These are phyloP conservation scores for Pseudoturritis turrita DNA, from an alignment of 345 rosid species.

Conservation along the genomic window DNA sequence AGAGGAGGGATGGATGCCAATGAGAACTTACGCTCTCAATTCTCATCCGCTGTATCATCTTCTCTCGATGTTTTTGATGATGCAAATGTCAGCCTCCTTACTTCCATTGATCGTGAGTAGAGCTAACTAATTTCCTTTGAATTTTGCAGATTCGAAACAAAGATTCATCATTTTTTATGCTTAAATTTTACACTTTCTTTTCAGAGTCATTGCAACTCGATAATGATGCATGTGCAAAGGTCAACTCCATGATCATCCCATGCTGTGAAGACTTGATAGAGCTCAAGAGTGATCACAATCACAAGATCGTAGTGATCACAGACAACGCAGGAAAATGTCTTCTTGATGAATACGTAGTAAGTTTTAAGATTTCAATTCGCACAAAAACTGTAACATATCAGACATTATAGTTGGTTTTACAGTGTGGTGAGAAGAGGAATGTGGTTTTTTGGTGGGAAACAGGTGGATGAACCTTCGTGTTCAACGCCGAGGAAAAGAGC, in stretches of 20 bases:
- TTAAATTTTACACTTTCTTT: not conserved
- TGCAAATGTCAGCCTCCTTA: constrained; percentile 57
- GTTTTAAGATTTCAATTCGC: not conserved
- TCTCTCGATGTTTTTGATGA: constrained; percentile 58
- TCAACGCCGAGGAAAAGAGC: constrained; percentile 83
- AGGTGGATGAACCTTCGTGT: constrained; percentile 95
- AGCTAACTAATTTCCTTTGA: not conserved
- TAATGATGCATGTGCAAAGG: constrained; percentile 71
- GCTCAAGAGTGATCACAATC: constrained; percentile 77
- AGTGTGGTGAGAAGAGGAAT: not conserved
- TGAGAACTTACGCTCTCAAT: constrained; percentile 52
- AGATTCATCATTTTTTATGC: not conserved
- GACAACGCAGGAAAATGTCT: constrained; percentile 90
- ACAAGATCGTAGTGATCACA: constrained; percentile 76
- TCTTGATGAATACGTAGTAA: constrained; percentile 76
- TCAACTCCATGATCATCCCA: constrained; percentile 80
- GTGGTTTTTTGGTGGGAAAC: constrained; percentile 3
- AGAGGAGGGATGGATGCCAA: constrained; percentile 85
- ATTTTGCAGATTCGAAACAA: not conserved
- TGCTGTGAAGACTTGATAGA: constrained; percentile 79
- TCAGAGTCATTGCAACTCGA: constrained; percentile 93
- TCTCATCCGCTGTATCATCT: constrained; percentile 74
- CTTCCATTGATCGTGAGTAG: constrained; percentile 77
- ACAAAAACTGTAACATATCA: not conserved
- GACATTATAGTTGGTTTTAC: not conserved